Evolutionary conservation across 192 early-diverging fungal genomes (phyloP).

Genomic region (Linderina pennispora): DNA sequence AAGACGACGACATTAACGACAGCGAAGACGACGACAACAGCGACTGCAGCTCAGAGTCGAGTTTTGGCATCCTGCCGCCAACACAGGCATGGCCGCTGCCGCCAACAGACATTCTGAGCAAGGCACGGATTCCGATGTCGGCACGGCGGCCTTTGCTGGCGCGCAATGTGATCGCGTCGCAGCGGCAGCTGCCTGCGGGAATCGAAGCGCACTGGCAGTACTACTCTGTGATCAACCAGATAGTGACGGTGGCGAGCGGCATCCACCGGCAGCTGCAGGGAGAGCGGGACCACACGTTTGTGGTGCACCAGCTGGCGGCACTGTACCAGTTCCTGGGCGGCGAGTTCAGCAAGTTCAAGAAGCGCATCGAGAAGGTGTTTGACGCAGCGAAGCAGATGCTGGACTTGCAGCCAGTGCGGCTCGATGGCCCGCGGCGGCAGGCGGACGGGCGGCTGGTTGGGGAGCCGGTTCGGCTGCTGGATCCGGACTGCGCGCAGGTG

Average conservation of each 20-base stretch:
- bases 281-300: conserved; percentile 28
- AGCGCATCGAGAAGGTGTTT: conserved; percentile 33
- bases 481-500: conserved; percentile 9
- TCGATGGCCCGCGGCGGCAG: not conserved
- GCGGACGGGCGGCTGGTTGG: too few relatives aligned
- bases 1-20: conserved; percentile 4
- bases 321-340: conserved; percentile 47
- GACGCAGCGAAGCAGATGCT: conserved; percentile 28
- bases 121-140: conserved; percentile 44
- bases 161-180: conserved; percentile 35
- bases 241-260: conserved; percentile 25
- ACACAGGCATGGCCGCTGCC: conserved; percentile 36
- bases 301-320: conserved; percentile 40
- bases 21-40: conserved; percentile 6
- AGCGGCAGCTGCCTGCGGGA: conserved; percentile 37
- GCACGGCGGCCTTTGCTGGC: conserved; percentile 27
- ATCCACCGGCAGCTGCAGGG: conserved; percentile 27
- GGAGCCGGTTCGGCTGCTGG: conserved; percentile 5
- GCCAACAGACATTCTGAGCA: conserved; percentile 34
- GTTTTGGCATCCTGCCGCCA: conserved; percentile 37
- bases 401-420: not conserved
- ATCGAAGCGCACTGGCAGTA: conserved; percentile 50
- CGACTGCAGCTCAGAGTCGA: conserved; percentile 27
- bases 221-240: conserved; percentile 47
- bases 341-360: conserved; percentile 48